Evolutionary conservation across 2,329 filamentous ascomycete species (phyloP), one percentile per base, ranked within the genome.

Genomic region (Leptographium procerum): DNA sequence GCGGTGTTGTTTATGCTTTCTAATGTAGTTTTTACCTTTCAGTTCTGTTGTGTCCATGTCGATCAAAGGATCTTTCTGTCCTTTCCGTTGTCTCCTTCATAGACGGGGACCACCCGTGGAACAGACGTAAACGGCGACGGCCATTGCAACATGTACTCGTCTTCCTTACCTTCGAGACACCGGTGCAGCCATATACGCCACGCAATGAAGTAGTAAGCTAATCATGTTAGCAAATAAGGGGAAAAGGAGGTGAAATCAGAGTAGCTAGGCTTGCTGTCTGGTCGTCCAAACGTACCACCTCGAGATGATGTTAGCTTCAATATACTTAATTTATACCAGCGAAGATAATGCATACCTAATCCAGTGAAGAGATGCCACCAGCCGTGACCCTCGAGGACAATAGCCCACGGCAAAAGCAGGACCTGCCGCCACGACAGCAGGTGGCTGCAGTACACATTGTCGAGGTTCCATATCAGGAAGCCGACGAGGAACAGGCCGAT

Each of bases 121-220:
- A 81, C 68, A 1, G 74, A 81, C 8, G 75, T 79, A 64, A 83
- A 77, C 16, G 82, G 63, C 28, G 78, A 81, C 1, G 85, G 81
- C 89, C 89, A 95, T 56, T 80, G 66, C 58, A 94, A 73, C 65
- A 80, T 76, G 67, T 84, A 94, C 66, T 91, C 82, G 48, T 87
- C 81, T 66, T 89, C 87, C 52, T 78, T 78, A 4, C 84, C 82
- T 61, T 91, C 88, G 55, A 94, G 73, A 65, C 88, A 90, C 62
- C 87, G 84, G 47, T 88, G 82, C 22, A 94, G 77, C 86, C 88
- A 92, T 29, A 91, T 84, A 4, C 88, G 86, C 89, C 89, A 95
- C 16, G 84, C 76, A 64, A 95, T 89, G 68, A 92, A 90, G 67
- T 86, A 87, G 70, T 95, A 95, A 19, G 89, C 89, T 69, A 59